phyloP scores from a whole-genome alignment of 2,329 filamentous ascomycete species.

The Xylariaceae sp. region DNA sequence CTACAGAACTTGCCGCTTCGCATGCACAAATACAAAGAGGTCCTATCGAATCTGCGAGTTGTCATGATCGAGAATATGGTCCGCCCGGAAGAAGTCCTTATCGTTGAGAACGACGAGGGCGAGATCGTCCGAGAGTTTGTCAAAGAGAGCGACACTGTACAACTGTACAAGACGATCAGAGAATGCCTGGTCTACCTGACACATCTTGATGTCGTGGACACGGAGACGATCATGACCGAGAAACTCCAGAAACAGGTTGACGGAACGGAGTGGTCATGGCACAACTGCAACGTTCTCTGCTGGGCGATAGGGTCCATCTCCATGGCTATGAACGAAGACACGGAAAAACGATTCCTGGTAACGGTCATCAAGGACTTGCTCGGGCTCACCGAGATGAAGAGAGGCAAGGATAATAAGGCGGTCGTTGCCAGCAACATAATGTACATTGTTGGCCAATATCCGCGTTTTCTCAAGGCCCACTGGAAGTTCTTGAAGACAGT shows the following conservation, averaged over 20 bases:
- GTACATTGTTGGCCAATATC: slow-evolving; percentile 99
- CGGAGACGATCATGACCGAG: slow-evolving; percentile 98
- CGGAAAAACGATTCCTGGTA: slow-evolving; percentile 95
- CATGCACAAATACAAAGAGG: slow-evolving; percentile 96
- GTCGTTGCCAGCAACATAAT: slow-evolving; percentile 99
- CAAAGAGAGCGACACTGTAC: slow-evolving; percentile 98
- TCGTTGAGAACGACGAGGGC: slow-evolving; percentile 99
- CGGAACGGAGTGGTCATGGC: slow-evolving; percentile 96
- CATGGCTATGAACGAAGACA: slow-evolving; percentile 98
- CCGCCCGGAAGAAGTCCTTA: slow-evolving; percentile 90
- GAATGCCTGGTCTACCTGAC: slow-evolving; percentile 97
- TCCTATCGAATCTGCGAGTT: slow-evolving; percentile 85
- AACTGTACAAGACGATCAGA: slow-evolving; percentile 97
- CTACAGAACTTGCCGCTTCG: slow-evolving; percentile 85
- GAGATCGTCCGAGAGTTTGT: slow-evolving; percentile 99
- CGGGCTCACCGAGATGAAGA: slow-evolving; percentile 97
- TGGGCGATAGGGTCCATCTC: slow-evolving; percentile 99
- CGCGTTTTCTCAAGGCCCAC: slow-evolving; percentile 94
- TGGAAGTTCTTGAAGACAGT: slow-evolving; percentile 99
- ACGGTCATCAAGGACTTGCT: slow-evolving; percentile 98
- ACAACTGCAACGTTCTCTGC: slow-evolving; percentile 98
- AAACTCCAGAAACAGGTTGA: slow-evolving; percentile 95
- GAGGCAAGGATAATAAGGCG: slow-evolving; percentile 98
- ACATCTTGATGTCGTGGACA: slow-evolving; percentile 94
- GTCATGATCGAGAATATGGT: slow-evolving; percentile 99